Evolutionary conservation across 2,329 filamentous ascomycete genomes (phyloP).

Genomic region (Alternaria triticimaculans): DNA sequence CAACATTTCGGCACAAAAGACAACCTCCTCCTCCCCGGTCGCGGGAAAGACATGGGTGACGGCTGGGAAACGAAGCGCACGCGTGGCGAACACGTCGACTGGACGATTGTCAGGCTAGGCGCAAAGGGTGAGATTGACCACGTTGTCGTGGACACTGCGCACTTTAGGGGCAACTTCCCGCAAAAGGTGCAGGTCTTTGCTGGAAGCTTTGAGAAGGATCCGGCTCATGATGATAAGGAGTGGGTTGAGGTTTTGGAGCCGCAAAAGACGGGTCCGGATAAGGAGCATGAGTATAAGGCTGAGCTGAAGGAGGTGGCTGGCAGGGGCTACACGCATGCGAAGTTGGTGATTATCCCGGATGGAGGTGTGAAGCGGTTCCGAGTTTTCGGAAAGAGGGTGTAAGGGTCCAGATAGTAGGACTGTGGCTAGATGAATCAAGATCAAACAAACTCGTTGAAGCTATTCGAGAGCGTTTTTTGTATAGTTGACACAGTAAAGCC

Average conservation of each 20-base stretch:
- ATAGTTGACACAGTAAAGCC: background rate
- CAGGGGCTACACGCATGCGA: conserved; percentile 77
- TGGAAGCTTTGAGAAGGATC: conserved; percentile 66
- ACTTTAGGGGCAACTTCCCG: conserved; percentile 84
- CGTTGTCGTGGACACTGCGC: conserved; percentile 79
- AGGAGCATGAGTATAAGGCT: conserved; percentile 69
- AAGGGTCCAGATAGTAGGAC: background rate
- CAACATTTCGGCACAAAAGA: conserved; percentile 85
- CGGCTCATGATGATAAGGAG: conserved; percentile 61
- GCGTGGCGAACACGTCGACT: conserved; percentile 76
- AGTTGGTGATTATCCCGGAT: conserved; percentile 91
- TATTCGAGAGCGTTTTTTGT: background rate
- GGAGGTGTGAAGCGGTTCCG: conserved; percentile 89
- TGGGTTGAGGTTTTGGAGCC: conserved; percentile 73
- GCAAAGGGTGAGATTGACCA: conserved; percentile 68
- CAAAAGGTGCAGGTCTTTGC: conserved; percentile 72
- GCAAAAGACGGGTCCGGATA: conserved; percentile 74
- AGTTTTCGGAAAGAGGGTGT: conserved; percentile 67
- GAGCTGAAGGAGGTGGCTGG: conserved; percentile 59
- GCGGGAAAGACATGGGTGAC: conserved; percentile 85
- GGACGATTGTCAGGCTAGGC: conserved; percentile 79
- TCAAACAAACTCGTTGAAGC: background rate
- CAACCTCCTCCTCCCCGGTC: conserved; percentile 78
- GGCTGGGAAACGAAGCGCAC: conserved; percentile 86
- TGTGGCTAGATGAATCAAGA: background rate